phyloP scores from a whole-genome alignment of 441 rosid species.

The Bocquillonia castaneifolia region DNA sequence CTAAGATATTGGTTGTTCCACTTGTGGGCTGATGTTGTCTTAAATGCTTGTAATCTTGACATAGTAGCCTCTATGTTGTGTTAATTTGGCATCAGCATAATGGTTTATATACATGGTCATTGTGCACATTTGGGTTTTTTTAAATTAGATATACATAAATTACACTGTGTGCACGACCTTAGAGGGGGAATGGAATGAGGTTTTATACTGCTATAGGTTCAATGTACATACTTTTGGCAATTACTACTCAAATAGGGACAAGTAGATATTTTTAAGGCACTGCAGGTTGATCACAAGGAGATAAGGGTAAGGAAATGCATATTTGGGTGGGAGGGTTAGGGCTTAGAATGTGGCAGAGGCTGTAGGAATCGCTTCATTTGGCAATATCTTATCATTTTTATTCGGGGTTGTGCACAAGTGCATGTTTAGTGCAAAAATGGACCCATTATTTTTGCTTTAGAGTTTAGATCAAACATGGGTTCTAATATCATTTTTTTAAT shows the following conservation, averaged over 20 bases:
- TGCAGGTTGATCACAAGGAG: background rate
- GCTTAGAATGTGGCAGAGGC: background rate
- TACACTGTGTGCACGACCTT: constrained; percentile 2
- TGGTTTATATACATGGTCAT: background rate
- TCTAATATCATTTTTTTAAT: constrained; percentile 3
- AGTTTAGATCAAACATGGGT: background rate
- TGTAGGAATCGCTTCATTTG: background rate
- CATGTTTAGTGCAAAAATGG: background rate
- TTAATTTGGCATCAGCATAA: background rate
- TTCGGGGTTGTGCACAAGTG: background rate
- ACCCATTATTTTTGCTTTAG: background rate
- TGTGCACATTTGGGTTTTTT: background rate
- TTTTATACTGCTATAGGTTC: background rate
- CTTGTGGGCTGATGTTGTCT: background rate
- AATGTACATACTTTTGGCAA: background rate
- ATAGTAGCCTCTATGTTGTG: background rate
- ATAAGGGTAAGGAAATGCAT: background rate
- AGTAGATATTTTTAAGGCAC: constrained; percentile 10
- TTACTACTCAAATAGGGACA: background rate
- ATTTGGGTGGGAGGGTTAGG: constrained; percentile 6
- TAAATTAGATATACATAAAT: background rate
- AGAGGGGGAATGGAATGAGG: background rate
- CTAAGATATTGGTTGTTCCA: background rate
- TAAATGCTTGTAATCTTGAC: constrained; percentile 1
- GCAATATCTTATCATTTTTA: background rate